These are phyloP conservation scores for Sporothrix variecibatus DNA, from an alignment of 2,329 filamentous ascomycete genomes.

Conservation along the genomic window DNA sequence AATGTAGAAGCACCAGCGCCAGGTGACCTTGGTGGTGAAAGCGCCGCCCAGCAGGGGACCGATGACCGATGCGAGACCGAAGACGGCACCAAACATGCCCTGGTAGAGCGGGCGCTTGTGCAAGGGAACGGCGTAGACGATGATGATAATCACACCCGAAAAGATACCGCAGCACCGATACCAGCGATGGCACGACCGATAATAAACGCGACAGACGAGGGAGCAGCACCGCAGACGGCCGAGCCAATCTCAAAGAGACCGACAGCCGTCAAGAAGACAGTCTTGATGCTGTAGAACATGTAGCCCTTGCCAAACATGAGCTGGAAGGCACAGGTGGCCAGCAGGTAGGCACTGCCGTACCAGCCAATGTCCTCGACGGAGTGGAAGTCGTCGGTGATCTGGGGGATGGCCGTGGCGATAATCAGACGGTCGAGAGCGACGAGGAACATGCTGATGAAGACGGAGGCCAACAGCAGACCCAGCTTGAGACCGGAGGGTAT, in stretches of 20 bases:
- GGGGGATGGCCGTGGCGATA: conserved; percentile 34
- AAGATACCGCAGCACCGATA: conserved; percentile 45
- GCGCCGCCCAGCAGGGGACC: conserved; percentile 44
- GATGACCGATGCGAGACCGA: conserved; percentile 42
- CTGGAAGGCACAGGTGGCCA: conserved; percentile 36
- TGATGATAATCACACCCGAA: conserved; percentile 40
- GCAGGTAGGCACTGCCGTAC: conserved; percentile 32
- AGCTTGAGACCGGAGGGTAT: conserved; percentile 40
- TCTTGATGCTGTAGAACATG: conserved; percentile 42
- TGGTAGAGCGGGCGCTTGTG: conserved; percentile 41
- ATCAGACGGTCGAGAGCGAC: conserved; percentile 40
- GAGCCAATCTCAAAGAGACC: conserved; percentile 44
- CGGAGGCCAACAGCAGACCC: conserved; percentile 38
- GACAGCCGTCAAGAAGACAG: conserved; percentile 38
- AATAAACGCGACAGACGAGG: conserved; percentile 45
- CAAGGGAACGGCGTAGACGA: conserved; percentile 41
- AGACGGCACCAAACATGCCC: conserved; percentile 42
- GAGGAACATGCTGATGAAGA: conserved; percentile 44
- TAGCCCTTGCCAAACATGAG: conserved; percentile 46
- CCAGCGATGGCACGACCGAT: conserved; percentile 46
- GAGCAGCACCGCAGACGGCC: conserved; percentile 45
- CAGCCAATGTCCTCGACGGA: conserved; percentile 31
- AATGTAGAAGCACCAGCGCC: conserved; percentile 46
- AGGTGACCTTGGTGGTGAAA: conserved; percentile 41
- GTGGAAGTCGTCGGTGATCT: conserved; percentile 31